Conservation (phyloP, 345 rosid genomes). For the Salix brachista region DNA sequence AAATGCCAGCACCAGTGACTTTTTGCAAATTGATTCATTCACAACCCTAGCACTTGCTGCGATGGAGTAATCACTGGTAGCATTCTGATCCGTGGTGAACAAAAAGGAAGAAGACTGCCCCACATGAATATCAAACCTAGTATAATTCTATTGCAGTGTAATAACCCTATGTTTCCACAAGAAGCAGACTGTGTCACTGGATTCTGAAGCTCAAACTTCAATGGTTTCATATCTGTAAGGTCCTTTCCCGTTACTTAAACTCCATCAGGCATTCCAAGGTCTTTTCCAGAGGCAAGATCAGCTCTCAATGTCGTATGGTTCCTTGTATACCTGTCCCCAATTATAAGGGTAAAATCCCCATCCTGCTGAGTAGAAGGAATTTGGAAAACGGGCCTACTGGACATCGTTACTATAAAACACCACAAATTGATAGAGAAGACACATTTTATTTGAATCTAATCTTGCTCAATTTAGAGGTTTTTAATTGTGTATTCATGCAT, state of each 20-base stretch:
- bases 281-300: slow-evolving; percentile 67
- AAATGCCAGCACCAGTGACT: slow-evolving; percentile 84
- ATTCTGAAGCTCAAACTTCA: slow-evolving; percentile 81
- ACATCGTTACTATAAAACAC: too few relatives aligned
- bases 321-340: slow-evolving; percentile 84
- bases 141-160: slow-evolving; percentile 70
- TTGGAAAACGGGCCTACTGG: slow-evolving; percentile 32
- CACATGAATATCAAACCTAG: slow-evolving; percentile 78
- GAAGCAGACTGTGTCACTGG: slow-evolving; percentile 78
- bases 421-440: too few relatives aligned
- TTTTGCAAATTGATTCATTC: slow-evolving; percentile 75
- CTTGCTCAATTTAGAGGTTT: too few relatives aligned
- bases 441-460: too few relatives aligned
- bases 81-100: slow-evolving; percentile 88
- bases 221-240: slow-evolving; percentile 64
- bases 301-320: slow-evolving; percentile 70
- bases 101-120: slow-evolving; percentile 91
- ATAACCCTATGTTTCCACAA: slow-evolving; percentile 79
- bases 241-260: slow-evolving; percentile 93
- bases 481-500: too few relatives aligned
- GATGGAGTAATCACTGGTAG: slow-evolving; percentile 74
- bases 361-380: slow-evolving; percentile 80
- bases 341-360: slow-evolving; percentile 54
- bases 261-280: slow-evolving; percentile 95
- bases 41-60: slow-evolving; percentile 94